Conservation (phyloP, 1,284 basidiomycete species). For the Dichomitus squalens region DNA sequence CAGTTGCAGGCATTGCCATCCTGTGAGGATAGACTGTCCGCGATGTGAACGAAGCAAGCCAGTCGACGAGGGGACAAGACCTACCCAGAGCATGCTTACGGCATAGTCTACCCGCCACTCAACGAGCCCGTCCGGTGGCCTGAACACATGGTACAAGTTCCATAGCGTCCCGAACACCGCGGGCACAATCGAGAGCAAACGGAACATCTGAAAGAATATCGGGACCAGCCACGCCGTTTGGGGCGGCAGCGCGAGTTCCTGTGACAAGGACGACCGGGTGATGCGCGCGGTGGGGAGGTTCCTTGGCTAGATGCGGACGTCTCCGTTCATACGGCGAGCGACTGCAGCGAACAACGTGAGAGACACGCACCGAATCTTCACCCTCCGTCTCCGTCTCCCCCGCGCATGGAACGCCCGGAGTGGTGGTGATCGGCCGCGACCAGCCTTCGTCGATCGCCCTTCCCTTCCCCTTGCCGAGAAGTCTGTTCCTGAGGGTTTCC, state of each 20-base stretch:
- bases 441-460: slow-evolving; percentile 23
- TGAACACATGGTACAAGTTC: slow-evolving; percentile 54
- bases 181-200: slow-evolving; percentile 74
- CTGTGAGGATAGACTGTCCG: slow-evolving; percentile 72
- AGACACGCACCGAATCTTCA: slow-evolving; percentile 65
- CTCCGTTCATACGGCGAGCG: not conserved
- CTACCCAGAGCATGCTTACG: slow-evolving; percentile 70
- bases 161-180: slow-evolving; percentile 66
- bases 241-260: slow-evolving; percentile 39
- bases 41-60: not conserved
- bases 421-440: slow-evolving; percentile 53
- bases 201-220: slow-evolving; percentile 48
- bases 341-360: not conserved
- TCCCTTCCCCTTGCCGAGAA: slow-evolving; percentile 39
- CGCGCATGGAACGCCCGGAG: slow-evolving; percentile 59
- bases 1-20: slow-evolving; percentile 77
- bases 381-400: slow-evolving; percentile 80
- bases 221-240: slow-evolving; percentile 36
- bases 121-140: slow-evolving; percentile 39
- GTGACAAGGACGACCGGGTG: slow-evolving; percentile 46
- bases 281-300: slow-evolving; percentile 67
- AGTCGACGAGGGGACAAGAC: slow-evolving; percentile 20
- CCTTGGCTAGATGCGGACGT: slow-evolving; percentile 38
- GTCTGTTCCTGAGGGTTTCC: slow-evolving; percentile 25
- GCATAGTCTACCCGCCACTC: slow-evolving; percentile 54